A percentile compares a stretch with the other conserved stretches of the same genome.
Conservation (phyloP, 2,329 filamentous ascomycete species). For the Epichloe sp. region DNA sequence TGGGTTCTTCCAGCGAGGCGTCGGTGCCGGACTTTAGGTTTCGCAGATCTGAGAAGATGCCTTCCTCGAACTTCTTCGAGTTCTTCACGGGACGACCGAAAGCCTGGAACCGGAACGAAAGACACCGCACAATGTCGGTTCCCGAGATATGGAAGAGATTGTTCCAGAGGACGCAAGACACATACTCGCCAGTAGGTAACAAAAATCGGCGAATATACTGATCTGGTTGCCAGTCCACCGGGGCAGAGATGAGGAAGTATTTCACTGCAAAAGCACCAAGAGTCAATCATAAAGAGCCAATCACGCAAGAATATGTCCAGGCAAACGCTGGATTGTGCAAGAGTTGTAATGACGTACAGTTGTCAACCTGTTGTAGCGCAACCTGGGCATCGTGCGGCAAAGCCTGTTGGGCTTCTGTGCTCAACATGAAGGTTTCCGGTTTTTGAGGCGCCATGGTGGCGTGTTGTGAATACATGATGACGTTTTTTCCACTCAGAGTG, state of each 20-base stretch:
- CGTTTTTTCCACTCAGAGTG: constrained; percentile 11
- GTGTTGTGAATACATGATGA: constrained; percentile 67
- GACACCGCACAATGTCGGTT: constrained; percentile 94
- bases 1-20: constrained; percentile 94
- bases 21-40: constrained; percentile 98
- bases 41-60: constrained; percentile 95
- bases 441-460: constrained; percentile 87
- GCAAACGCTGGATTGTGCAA: background rate
- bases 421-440: constrained; percentile 97
- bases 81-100: constrained; percentile 98
- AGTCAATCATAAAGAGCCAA: background rate
- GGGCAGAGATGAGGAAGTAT: constrained; percentile 98
- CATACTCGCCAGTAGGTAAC: constrained; percentile 93
- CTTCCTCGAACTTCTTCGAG: constrained; percentile 99
- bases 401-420: constrained; percentile 90
- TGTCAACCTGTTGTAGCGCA: constrained; percentile 95
- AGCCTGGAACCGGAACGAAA: constrained; percentile 96
- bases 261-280: constrained; percentile 51
- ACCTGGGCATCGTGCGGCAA: constrained; percentile 94
- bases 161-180: constrained; percentile 97
- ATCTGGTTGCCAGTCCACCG: constrained; percentile 92
- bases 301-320: background rate
- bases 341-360: constrained; percentile 48
- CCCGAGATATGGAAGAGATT: constrained; percentile 99
- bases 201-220: constrained; percentile 95